Evolutionary conservation across 2,329 filamentous ascomycete genomes (phyloP), one percentile per base, ranked within the genome.

Genomic region (Fusarium penzigii): DNA sequence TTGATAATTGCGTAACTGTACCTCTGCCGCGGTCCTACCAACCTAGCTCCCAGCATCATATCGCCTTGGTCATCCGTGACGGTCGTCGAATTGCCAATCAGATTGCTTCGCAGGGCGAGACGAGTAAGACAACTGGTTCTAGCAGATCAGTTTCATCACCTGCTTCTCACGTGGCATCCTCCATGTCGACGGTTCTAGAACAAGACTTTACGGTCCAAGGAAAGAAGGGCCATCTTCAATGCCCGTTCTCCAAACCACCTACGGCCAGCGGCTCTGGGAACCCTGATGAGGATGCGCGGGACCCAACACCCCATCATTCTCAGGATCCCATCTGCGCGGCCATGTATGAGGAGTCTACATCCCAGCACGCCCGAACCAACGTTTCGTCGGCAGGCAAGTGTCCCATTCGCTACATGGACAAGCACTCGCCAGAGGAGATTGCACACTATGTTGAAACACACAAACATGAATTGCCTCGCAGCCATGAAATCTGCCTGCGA

Each of bases 371-470:
- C 34, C 74, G 77, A 9, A 76, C 74, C 29, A 76, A 80, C 53
- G 77, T 70, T 40, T 80, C 80, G 10, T 75, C 78, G 16, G 77
- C 71, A 38, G 72, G 83, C 51, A 91, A 91, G 67, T 97, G 93
- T 71, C 93, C 93, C 3, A 97, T 97, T 54, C 89, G 93, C 44
- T 97, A 89, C 74, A 78, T 97, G 67, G 88, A 97, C 71, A 88
- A 96, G 70, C 92, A 96, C 68, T 92, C 91, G 2, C 90, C 93
- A 2, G 90, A 96, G 74, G 92, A 97, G 68, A 87, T 97, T 56
- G 93, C 93, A 13, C 85, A 89, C 65, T 97, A 96, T 70, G 91
- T 97, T 66, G 90, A 97, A 70, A 92, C 87, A 47, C 92, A 97
- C 75, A 97, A 97, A 71, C 92, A 97, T 72, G 89, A 96, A 70